Base-by-base conservation (phyloP, 2,329 filamentous ascomycete genomes). In the Neopestalotiopsis rosae region DNA sequence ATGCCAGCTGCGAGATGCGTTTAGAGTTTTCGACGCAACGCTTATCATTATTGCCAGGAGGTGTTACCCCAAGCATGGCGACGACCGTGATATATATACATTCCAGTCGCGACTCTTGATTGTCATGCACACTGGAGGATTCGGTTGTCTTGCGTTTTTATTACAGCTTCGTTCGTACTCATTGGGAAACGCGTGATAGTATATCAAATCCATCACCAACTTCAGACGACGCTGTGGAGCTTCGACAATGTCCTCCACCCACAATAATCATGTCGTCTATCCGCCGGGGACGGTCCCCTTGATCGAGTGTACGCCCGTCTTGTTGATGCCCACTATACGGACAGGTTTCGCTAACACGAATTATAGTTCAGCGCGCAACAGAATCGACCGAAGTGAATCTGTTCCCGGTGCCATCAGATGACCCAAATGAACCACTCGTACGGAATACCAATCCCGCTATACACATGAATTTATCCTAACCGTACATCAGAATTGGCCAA, bases 371-470 rank as follows among this genome's bases (percentile, higher is more conserved):
- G 7, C 42, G 38, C 4, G 42, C 68, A 5, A 56, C 61, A 28
- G 65, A 67, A 12, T 30, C 34, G 17, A 64, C 58, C 7, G 34
- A 61, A 20, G 59, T 69, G 38, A 30, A 49, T n/a, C 61, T 69
- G 2, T 67, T 61, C 32, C 68, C 68, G 17, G 58, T 58, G 10
- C 68, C 68, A 2, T 61, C 68, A 14, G 49, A 45, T 17, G 74
- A 79, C 1, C 78, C 78, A 5, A 79, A 79, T 57, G 78, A 79
- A 9, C 78, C 78, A 1, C 67, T 79, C 30, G 78, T 79, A 34
- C 57, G 75, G 4, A 0, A 9, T n/a, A 20, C 20, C 17, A 9
- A 4, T 14, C 20, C 14, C 30, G n/a, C 12, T 6, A 2, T 30
- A 6, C 3, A 2, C 14, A 30, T n/a, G 30, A 3, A 5, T 14